Evolutionary conservation across 208 protist genomes (phyloP).

Genomic region (Tetramitus jugosus): DNA sequence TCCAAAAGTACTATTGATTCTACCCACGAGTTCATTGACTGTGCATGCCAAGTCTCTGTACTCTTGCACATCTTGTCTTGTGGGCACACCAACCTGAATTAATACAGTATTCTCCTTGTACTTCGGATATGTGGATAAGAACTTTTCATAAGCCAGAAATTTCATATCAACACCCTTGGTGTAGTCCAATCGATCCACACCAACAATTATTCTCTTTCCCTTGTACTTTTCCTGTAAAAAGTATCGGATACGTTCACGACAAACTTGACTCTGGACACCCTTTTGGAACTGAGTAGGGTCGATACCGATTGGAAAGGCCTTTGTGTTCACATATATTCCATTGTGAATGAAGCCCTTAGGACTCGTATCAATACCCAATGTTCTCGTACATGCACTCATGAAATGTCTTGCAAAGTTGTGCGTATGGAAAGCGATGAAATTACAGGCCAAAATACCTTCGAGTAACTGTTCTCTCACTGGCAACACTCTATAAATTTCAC

Average conservation of each 20-base stretch:
- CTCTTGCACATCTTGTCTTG: constrained; percentile 55
- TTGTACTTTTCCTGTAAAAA: constrained; percentile 40
- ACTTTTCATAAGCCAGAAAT: constrained; percentile 47
- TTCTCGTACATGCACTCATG: constrained; percentile 36
- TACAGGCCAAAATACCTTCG: constrained; percentile 44
- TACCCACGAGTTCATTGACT: constrained; percentile 54
- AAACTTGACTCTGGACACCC: constrained; percentile 28
- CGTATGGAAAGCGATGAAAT: constrained; percentile 56
- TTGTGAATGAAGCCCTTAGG: constrained; percentile 36
- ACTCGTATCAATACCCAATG: constrained; percentile 43
- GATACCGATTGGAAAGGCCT: constrained; percentile 51
- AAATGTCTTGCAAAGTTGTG: constrained; percentile 57
- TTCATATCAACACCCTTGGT: constrained; percentile 68
- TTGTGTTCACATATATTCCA: constrained; percentile 28
- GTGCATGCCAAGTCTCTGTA: constrained; percentile 52
- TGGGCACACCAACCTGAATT: constrained; percentile 61
- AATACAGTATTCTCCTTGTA: constrained; percentile 47
- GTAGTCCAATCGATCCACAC: constrained; percentile 65
- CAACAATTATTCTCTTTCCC: constrained; percentile 53
- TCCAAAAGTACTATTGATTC: constrained; percentile 63
- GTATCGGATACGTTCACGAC: constrained; percentile 34
- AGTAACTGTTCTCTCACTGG: constrained; percentile 48
- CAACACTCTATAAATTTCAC: constrained; percentile 55
- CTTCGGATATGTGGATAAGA: constrained; percentile 47
- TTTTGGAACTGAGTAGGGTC: constrained; percentile 46